A percentile compares a stretch with the other conserved stretches of the same genome.
Conservation (phyloP, 2,329 filamentous ascomycete species). For the Botrytis hyacinthi region DNA sequence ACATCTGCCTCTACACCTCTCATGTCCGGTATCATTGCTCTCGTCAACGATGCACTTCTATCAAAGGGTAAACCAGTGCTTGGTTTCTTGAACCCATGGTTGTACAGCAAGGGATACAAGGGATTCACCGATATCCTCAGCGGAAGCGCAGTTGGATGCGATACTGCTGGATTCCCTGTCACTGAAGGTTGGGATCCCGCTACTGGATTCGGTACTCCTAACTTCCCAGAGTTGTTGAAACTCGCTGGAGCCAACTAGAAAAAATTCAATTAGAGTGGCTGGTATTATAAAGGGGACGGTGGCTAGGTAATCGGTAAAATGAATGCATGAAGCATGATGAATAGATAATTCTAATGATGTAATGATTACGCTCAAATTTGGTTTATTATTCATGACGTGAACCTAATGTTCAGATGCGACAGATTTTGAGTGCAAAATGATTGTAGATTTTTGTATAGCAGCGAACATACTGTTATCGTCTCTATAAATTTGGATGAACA, state of each 20-base stretch:
- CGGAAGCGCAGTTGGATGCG: slow-evolving; percentile 42
- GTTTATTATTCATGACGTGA: neutral
- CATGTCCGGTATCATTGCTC: slow-evolving; percentile 54
- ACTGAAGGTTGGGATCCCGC: slow-evolving; percentile 41
- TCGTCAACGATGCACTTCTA: slow-evolving; percentile 62
- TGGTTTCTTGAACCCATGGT: slow-evolving; percentile 46
- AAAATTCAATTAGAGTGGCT: neutral
- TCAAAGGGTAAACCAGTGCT: slow-evolving; percentile 46
- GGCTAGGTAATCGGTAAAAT: neutral
- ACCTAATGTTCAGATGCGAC: neutral
- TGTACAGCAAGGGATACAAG: slow-evolving; percentile 41
- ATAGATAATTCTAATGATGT: slow-evolving; percentile 9
- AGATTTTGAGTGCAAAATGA: neutral
- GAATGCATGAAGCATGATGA: neutral
- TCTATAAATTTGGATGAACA: neutral
- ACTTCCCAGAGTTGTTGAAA: slow-evolving; percentile 14
- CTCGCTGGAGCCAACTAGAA: neutral
- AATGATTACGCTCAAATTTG: neutral
- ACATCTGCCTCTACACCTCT: slow-evolving; percentile 56
- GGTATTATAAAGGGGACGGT: too few relatives aligned
- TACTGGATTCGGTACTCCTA: slow-evolving; percentile 41
- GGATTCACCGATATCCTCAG: slow-evolving; percentile 42
- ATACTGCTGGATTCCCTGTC: slow-evolving; percentile 33
- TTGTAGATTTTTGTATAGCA: neutral
- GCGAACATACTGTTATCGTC: neutral